These are phyloP conservation scores for Dendrobium chrysotoxum DNA, from an alignment of 106 monocot species.

Conservation along the genomic window DNA sequence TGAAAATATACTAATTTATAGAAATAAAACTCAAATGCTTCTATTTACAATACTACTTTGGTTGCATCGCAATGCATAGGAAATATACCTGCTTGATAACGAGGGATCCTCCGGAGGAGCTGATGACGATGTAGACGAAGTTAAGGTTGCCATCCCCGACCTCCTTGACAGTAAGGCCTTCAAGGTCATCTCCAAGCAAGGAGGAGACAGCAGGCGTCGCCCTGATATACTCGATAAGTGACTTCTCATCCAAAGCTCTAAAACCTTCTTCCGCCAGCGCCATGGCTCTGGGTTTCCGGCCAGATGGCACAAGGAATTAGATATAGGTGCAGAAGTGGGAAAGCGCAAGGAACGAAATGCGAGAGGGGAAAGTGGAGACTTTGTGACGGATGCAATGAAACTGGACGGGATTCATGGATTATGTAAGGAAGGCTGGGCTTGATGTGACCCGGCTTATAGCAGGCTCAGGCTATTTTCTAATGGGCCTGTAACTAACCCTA, in stretches of 20 bases:
- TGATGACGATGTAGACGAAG: constrained; percentile 91
- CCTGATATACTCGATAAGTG: constrained; percentile 72
- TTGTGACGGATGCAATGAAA: not conserved
- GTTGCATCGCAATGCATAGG: not conserved
- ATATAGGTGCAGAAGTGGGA: not conserved
- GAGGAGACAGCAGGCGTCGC: constrained; percentile 43
- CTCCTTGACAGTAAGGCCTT: constrained; percentile 51
- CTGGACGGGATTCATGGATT: not conserved
- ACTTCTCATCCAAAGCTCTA: constrained; percentile 53
- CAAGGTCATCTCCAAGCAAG: constrained; percentile 36
- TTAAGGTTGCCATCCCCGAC: constrained; percentile 99
- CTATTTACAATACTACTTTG: too few relatives aligned
- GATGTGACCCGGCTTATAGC: too few relatives aligned
- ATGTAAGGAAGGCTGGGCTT: too few relatives aligned
- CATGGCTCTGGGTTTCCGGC: constrained; percentile 1
- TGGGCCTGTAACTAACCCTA: too few relatives aligned
- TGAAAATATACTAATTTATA: too few relatives aligned
- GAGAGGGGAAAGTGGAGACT: not conserved
- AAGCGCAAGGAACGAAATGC: not conserved
- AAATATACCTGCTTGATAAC: constrained; percentile 78
- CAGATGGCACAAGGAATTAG: not conserved
- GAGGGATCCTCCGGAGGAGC: constrained; percentile 68
- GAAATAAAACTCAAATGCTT: too few relatives aligned
- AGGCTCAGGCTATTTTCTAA: too few relatives aligned
- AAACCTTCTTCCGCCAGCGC: constrained; percentile 30